phyloP scores from a whole-genome alignment of 805 yeast species.

The Yarrowia hollandica region DNA sequence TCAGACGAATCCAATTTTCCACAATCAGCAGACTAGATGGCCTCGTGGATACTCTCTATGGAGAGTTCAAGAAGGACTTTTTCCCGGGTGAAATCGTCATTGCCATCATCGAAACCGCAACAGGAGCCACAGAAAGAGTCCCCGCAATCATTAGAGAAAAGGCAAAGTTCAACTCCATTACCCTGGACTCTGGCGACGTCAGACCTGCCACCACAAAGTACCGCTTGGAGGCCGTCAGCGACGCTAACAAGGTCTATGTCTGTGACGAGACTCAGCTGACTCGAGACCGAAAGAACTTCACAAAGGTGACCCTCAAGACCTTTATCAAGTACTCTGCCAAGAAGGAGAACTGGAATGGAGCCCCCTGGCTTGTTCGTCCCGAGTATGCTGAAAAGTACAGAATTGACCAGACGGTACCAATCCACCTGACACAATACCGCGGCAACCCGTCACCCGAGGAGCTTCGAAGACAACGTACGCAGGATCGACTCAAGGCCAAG shows the following conservation, averaged over 20 bases:
- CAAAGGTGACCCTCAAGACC: constrained; percentile 88
- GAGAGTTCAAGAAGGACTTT: constrained; percentile 72
- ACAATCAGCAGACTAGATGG: constrained; percentile 78
- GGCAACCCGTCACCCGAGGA: constrained; percentile 29
- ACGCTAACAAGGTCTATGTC: constrained; percentile 56
- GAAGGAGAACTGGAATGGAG: constrained; percentile 80
- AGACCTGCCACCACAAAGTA: constrained; percentile 65
- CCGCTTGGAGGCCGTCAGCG: constrained; percentile 59
- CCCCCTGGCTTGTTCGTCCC: constrained; percentile 92
- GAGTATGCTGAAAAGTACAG: constrained; percentile 70
- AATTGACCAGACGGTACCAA: constrained; percentile 46
- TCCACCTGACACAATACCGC: constrained; percentile 33
- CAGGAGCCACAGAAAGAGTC: constrained; percentile 41
- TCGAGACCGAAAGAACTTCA: constrained; percentile 82
- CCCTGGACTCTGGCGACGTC: constrained; percentile 41
- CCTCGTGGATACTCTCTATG: constrained; percentile 83
- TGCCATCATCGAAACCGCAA: constrained; percentile 4
- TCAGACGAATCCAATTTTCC: constrained; percentile 79
- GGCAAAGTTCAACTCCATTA: constrained; percentile 58
- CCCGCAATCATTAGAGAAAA: constrained; percentile 78
- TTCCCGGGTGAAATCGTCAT: constrained; percentile 85
- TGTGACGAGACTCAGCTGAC: constrained; percentile 72
- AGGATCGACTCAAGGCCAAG: constrained; percentile 28
- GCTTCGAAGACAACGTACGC: constrained; percentile 28
- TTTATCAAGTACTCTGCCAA: constrained; percentile 76